phyloP scores from a whole-genome alignment of 306 rosid genomes.

The Calophaca sinica region DNA sequence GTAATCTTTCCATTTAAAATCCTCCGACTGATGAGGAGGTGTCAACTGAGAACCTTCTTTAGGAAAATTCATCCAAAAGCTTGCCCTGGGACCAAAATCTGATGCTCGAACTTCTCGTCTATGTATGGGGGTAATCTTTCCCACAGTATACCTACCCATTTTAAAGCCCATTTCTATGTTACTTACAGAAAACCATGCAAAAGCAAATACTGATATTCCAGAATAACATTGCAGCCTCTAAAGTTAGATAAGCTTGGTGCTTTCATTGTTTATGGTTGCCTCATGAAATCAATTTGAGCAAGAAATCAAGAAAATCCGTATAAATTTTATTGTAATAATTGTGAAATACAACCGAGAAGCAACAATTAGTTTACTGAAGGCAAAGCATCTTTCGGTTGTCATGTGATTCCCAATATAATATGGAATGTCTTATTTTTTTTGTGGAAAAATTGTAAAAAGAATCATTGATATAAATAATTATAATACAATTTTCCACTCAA shows the following conservation, averaged over 20 bases:
- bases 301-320: constrained; percentile 6
- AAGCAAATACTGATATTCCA: constrained; percentile 17
- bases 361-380: constrained; percentile 35
- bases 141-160: constrained; percentile 93
- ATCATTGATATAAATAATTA: not conserved
- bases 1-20: constrained; percentile 98
- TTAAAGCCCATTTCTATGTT: constrained; percentile 48
- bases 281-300: constrained; percentile 17
- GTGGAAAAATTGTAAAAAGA: not conserved
- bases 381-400: constrained; percentile 37
- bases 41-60: constrained; percentile 95
- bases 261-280: constrained; percentile 23
- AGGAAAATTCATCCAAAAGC: constrained; percentile 99
- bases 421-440: not conserved
- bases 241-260: constrained; percentile 21
- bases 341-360: constrained; percentile 40
- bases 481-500: constrained; percentile 5
- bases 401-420: constrained; percentile 31
- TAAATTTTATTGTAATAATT: constrained; percentile 35
- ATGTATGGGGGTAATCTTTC: constrained; percentile 96
- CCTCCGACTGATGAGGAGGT: constrained; percentile 95
- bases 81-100: constrained; percentile 95
- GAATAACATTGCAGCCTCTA: constrained; percentile 22
- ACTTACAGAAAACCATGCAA: constrained; percentile 44
- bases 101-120: constrained; percentile 92